Base-by-base conservation (phyloP, 116 monocot genomes). In the Cymodocea nodosa region DNA sequence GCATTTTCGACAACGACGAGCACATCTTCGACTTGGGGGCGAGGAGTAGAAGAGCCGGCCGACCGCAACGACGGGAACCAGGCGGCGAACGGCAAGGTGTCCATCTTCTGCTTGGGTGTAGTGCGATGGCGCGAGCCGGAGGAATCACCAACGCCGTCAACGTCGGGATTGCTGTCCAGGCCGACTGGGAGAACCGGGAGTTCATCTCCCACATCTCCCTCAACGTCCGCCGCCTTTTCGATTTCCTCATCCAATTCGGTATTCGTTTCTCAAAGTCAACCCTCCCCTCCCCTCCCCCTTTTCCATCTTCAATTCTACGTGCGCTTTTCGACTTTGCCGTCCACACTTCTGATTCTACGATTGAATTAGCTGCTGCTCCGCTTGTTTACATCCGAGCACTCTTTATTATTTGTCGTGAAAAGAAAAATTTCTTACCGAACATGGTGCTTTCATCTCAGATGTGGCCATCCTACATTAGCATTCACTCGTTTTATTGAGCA, bases 141-240 rank as follows among this genome's bases (percentile, higher is more conserved):
- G 93, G 98, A 49, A 92, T 98, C 36, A 82, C 92, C 70, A 92
- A 89, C 70, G 86, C 98, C 7, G 92, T 98, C 62, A 98, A 98
- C 57, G 92, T 98, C 64, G 98, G 98, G 67, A 98, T 98, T 25
- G 98, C 98, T 11, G 98, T 98, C 20, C 98, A 98, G 63, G 92
- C 98, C 9, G 98, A 98, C 60, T 98, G 98, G 98, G 98, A 98
- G 80, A 92, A 92, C 67, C 85, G 92, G n/a, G 98, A 98, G 82
- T 92, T 98, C 81, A 92, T 92, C 71, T 89, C 98, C 68, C 78
- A 92, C 79, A 89, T 92, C 74, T 98, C 98, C 73, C 92, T 98
- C 84, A 98, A 98, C 63, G 86, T 98, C 59, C 92, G 98, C 50
- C 92, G 98, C 76, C 98, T 98, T 82, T 98, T 98, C 70, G 92